Conservation (phyloP, 352 stramenopile genomes). For the Phytophthora macrochlamydospora region DNA sequence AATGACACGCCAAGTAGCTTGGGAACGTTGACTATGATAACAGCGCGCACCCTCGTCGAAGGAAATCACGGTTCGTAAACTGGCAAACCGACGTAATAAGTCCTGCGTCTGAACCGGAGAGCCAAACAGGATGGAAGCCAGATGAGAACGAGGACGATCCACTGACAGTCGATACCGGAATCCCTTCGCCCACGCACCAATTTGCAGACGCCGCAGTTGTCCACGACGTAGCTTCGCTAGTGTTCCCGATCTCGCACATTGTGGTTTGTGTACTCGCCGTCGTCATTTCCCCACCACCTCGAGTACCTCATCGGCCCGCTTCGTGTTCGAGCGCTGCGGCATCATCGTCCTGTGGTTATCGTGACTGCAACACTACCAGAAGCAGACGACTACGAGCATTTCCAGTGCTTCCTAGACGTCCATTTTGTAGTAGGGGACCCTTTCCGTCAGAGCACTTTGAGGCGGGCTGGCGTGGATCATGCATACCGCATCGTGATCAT, state of each 20-base stretch:
- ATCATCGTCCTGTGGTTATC: conserved; percentile 73
- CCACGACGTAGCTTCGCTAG: conserved; percentile 47
- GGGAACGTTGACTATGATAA: conserved; percentile 4
- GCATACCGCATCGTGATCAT: conserved; percentile 81
- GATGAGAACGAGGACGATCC: conserved; percentile 19
- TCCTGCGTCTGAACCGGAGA: conserved; percentile 17
- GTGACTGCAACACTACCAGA: conserved; percentile 56
- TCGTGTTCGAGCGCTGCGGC: conserved; percentile 66
- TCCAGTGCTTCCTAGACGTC: conserved; percentile 66
- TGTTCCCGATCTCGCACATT: conserved; percentile 54
- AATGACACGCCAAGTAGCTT: conserved; percentile 21
- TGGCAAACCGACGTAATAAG: conserved; percentile 24
- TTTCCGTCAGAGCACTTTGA: conserved; percentile 57
- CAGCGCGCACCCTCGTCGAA: conserved; percentile 12
- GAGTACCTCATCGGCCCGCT: conserved; percentile 83
- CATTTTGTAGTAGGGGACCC: conserved; percentile 76
- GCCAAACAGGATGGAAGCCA: conserved; percentile 15
- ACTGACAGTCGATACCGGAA: conserved; percentile 16
- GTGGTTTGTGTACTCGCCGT: conserved; percentile 66
- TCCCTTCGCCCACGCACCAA: conserved; percentile 9
- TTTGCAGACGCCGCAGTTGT: conserved; percentile 50
- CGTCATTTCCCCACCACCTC: conserved; percentile 73
- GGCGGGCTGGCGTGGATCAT: conserved; percentile 52
- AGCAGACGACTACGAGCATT: conserved; percentile 59
- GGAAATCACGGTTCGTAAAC: conserved; percentile 29